Evolutionary conservation across 352 stramenopile genomes (phyloP).

Genomic region (Plasmopara viticola): DNA sequence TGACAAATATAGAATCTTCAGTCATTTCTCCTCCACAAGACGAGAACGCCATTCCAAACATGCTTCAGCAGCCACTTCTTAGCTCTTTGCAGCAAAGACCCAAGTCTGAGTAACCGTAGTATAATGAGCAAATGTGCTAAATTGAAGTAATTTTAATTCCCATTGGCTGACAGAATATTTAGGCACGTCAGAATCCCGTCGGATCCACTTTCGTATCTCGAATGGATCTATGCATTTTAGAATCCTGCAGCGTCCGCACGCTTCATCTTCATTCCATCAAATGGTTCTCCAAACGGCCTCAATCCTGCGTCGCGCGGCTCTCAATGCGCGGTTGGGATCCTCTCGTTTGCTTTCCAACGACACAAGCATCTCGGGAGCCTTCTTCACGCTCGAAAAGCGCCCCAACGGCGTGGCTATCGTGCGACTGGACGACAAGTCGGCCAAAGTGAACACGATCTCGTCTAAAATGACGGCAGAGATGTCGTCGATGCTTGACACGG

Average conservation of each 20-base stretch:
- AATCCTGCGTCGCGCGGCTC: conserved; percentile 18
- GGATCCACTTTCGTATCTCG: conserved; percentile 1
- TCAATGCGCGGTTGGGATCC: conserved; percentile 6
- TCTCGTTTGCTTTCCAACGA: conserved; percentile 23
- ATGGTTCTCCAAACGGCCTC: conserved; percentile 35
- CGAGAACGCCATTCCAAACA: conserved; percentile 64
- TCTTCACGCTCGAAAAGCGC: conserved; percentile 85
- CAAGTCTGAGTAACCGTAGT: conserved; percentile 20
- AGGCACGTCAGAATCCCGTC: conserved; percentile 23
- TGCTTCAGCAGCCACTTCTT: conserved; percentile 60
- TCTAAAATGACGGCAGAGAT: conserved; percentile 89
- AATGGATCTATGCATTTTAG: conserved; percentile 22
- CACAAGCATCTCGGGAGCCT: conserved; percentile 44
- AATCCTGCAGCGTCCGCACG: conserved; percentile 4
- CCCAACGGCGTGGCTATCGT: conserved; percentile 87
- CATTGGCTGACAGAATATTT: conserved; percentile 18
- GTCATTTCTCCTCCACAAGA: conserved; percentile 7
- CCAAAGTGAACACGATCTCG: conserved; percentile 92
- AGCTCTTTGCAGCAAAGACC: conserved; percentile 32
- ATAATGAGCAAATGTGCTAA: background rate
- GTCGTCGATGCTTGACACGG: conserved; percentile 78
- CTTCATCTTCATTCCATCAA: background rate
- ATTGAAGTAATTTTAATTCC: conserved; percentile 20
- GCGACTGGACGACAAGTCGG: conserved; percentile 86
- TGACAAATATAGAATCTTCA: conserved; percentile 9